Percentiles rank a stretch among this genome's conserved stretches.
phyloP scores from a whole-genome alignment of 352 stramenopile species.

The Phytopythium oedochilum region DNA sequence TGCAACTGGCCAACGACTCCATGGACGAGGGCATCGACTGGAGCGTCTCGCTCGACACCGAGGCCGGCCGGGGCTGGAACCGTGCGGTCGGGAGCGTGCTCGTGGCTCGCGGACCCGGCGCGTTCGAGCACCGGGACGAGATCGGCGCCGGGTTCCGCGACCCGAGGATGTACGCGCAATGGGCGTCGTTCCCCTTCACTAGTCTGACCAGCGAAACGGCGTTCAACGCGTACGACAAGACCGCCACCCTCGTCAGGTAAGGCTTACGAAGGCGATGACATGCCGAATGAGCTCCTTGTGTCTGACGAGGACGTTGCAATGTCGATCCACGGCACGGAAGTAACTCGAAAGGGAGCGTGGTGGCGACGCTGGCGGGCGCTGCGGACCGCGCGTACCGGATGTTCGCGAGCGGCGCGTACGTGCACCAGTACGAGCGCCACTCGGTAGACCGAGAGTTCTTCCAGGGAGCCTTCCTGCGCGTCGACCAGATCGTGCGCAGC shows the following conservation, averaged over 20 bases:
- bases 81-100: slow-evolving; percentile 43
- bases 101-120: slow-evolving; percentile 37
- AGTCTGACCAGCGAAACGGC: slow-evolving; percentile 16
- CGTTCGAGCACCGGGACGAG: background rate
- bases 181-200: slow-evolving; percentile 29
- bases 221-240: slow-evolving; percentile 76
- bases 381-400: slow-evolving; percentile 64
- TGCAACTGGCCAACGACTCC: slow-evolving; percentile 56
- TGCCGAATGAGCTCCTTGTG: no score
- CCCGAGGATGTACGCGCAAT: slow-evolving; percentile 37
- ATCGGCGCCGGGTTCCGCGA: slow-evolving; percentile 35
- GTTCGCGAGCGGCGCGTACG: slow-evolving; percentile 55
- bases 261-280: no score
- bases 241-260: slow-evolving; percentile 47
- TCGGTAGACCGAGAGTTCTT: slow-evolving; percentile 56
- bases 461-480: slow-evolving; percentile 50
- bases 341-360: slow-evolving; percentile 53
- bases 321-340: slow-evolving; percentile 8
- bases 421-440: slow-evolving; percentile 62
- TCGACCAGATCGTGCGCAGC: slow-evolving; percentile 75
- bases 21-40: slow-evolving; percentile 66
- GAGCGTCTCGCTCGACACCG: slow-evolving; percentile 31
- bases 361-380: slow-evolving; percentile 40
- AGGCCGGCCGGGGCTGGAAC: slow-evolving; percentile 24
- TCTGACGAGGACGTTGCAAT: background rate